A percentile compares a stretch with the other conserved stretches of the same genome.
These are phyloP conservation scores for Coemansia sp. DNA, from an alignment of 192 early-diverging fungal genomes.

Conservation along the genomic window DNA sequence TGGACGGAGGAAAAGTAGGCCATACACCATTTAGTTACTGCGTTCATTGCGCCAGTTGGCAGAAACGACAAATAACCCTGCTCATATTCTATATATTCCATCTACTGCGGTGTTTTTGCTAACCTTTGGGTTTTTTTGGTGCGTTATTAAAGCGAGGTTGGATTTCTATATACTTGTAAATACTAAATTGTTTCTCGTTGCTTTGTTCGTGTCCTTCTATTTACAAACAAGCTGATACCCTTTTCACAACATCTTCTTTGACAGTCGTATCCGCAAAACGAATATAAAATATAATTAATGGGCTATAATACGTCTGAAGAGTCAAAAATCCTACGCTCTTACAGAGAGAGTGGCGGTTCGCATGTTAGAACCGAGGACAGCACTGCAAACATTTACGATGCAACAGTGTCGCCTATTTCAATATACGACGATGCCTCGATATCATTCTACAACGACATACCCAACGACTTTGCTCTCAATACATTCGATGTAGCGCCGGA, in stretches of 20 bases:
- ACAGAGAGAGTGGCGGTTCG: neutral
- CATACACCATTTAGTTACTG: neutral
- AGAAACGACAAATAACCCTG: constrained; percentile 8
- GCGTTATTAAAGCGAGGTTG: no score
- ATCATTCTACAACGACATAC: constrained; percentile 10
- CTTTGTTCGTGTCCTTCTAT: no score
- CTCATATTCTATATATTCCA: neutral
- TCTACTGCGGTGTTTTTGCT: neutral
- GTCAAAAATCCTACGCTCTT: neutral
- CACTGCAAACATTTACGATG: neutral
- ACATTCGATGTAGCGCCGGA: neutral
- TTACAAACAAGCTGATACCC: neutral
- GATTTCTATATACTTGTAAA: no score
- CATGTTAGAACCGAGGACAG: neutral
- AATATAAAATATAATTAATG: neutral
- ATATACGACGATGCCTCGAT: constrained; percentile 11
- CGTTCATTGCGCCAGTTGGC: neutral
- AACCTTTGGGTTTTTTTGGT: no score
- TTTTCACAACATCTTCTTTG: neutral
- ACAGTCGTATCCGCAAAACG: neutral
- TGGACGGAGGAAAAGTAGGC: neutral
- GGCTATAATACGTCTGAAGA: neutral
- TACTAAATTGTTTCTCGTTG: no score
- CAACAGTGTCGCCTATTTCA: neutral
- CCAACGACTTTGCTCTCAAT: constrained; percentile 2